phyloP scores from a whole-genome alignment of 2,329 filamentous ascomycete species.

The Fusarium foetens region DNA sequence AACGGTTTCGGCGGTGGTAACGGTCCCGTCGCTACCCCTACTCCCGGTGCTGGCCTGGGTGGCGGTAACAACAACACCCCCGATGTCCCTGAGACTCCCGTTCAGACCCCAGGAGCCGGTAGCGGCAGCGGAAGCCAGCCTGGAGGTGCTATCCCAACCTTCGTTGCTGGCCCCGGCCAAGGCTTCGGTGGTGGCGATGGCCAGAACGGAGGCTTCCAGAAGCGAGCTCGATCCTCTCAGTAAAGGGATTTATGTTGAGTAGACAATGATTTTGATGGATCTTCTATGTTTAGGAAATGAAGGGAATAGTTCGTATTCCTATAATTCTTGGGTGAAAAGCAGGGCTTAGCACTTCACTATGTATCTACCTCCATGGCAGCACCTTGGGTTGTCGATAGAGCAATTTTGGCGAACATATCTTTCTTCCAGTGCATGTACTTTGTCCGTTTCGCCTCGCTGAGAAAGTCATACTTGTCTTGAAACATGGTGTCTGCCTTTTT shows the following conservation, averaged over 20 bases:
- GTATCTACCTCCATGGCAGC: conserved; percentile 52
- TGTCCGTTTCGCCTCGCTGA: conserved; percentile 70
- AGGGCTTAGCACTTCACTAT: conserved; percentile 38
- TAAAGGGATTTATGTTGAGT: conserved; percentile 13
- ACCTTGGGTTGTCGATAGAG: conserved; percentile 51
- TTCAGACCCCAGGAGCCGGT: conserved; percentile 11
- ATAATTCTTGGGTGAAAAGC: conserved; percentile 42
- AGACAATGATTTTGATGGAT: conserved; percentile 15
- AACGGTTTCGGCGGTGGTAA: conserved; percentile 20
- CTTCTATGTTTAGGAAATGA: conserved; percentile 17
- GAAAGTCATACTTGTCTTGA: conserved; percentile 76
- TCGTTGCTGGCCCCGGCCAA: conserved; percentile 23
- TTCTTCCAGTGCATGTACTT: conserved; percentile 75
- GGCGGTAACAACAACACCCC: conserved; percentile 8
- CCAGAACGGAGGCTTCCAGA: conserved; percentile 25
- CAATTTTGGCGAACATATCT: conserved; percentile 65
- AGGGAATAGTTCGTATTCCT: conserved; percentile 32
- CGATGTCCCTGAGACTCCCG: background rate
- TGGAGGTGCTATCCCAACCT: conserved; percentile 21
- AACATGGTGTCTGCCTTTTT: conserved; percentile 75
- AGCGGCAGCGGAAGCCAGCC: conserved; percentile 6
- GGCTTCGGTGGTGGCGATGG: conserved; percentile 16
- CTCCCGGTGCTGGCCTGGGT: conserved; percentile 2
- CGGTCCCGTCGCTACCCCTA: background rate
- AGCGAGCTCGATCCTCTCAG: conserved; percentile 15